Conservation (phyloP, 768 basidiomycete genomes). For the Tephrocybe sp. region DNA sequence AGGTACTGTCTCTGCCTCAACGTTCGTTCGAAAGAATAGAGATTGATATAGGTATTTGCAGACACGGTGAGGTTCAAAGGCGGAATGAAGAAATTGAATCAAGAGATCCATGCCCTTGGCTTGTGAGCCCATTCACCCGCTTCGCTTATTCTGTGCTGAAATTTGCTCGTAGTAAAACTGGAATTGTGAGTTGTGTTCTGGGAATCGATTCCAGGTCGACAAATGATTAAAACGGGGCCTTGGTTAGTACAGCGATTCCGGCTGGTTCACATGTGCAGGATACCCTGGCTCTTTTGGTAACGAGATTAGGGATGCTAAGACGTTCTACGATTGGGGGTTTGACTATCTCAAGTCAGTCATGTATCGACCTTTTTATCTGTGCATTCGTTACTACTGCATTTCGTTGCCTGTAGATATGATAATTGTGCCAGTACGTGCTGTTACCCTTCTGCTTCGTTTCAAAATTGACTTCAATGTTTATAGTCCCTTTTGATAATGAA, state of each 20-base stretch:
- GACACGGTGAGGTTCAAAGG: conserved; percentile 50
- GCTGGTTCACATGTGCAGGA: conserved; percentile 66
- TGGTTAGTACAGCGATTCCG: conserved; percentile 55
- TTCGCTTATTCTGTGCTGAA: not conserved
- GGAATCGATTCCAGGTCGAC: too few species aligned
- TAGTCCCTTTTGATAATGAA: conserved; percentile 58
- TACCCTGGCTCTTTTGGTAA: conserved; percentile 66
- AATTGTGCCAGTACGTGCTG: conserved; percentile 48
- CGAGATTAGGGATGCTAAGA: conserved; percentile 51
- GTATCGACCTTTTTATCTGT: not conserved
- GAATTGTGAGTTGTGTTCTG: conserved; percentile 30
- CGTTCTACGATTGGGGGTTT: conserved; percentile 65
- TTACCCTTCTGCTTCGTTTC: not conserved
- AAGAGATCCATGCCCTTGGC: conserved; percentile 54
- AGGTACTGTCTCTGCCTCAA: conserved; percentile 28
- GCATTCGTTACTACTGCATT: not conserved
- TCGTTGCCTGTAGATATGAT: conserved; percentile 35
- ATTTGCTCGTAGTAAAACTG: conserved; percentile 31
- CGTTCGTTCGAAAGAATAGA: not conserved
- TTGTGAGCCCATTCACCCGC: conserved; percentile 35
- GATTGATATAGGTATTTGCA: conserved; percentile 16
- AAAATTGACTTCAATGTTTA: not conserved
- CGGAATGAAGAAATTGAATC: conserved; percentile 55
- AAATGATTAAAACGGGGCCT: not conserved
- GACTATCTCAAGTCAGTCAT: conserved; percentile 58